Conservation (phyloP, 148 eudicot species). For the Rhododendron henanense region DNA sequence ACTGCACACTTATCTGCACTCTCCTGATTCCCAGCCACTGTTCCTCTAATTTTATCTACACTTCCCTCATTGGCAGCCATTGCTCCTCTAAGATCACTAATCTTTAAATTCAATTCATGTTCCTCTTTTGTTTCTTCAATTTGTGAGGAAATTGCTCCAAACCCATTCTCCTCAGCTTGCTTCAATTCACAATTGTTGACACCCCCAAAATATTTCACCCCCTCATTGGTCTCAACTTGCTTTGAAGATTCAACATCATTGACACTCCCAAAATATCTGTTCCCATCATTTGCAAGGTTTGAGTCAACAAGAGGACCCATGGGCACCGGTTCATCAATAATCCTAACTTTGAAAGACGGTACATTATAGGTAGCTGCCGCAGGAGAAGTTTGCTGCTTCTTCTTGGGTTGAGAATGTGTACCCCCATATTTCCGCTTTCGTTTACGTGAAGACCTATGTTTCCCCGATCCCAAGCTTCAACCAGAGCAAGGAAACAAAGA, state of each 20-base stretch:
- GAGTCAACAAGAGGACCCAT: constrained; percentile 22
- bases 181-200: constrained; percentile 22
- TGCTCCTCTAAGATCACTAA: constrained; percentile 27
- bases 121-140: constrained; percentile 34
- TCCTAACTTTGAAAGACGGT: constrained; percentile 32
- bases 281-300: constrained; percentile 21
- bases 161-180: constrained; percentile 32
- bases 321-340: constrained; percentile 27
- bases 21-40: constrained; percentile 1
- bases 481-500: constrained; percentile 13
- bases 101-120: constrained; percentile 29
- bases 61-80: constrained; percentile 15
- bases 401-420: constrained; percentile 53
- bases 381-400: constrained; percentile 68
- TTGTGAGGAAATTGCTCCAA: constrained; percentile 21
- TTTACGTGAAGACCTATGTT: constrained; percentile 48
- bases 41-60: constrained; percentile 23
- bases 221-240: constrained; percentile 24
- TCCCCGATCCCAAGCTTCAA: constrained; percentile 54
- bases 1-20: constrained; percentile 20
- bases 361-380: constrained; percentile 52
- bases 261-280: constrained; percentile 12
- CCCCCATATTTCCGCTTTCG: constrained; percentile 57
- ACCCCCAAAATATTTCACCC: constrained; percentile 13
- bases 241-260: constrained; percentile 23